phyloP scores from a whole-genome alignment of 805 yeast genomes.

The Ogataea paraovalis region DNA sequence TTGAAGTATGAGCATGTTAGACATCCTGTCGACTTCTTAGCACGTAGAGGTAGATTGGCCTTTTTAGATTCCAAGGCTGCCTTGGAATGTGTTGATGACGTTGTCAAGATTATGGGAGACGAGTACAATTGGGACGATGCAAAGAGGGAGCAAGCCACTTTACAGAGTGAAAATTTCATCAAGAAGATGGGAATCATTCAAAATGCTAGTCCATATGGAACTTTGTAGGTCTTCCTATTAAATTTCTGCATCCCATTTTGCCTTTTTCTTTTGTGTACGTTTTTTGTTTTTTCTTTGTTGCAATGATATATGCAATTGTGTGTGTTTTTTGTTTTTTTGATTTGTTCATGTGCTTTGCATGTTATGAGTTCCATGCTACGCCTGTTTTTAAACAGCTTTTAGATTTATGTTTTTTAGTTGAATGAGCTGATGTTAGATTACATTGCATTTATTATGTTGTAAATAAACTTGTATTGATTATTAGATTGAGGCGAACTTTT shows the following conservation, averaged over 20 bases:
- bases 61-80: slow-evolving; percentile 88
- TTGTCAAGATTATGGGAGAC: slow-evolving; percentile 77
- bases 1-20: slow-evolving; percentile 79
- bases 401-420: not conserved
- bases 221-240: too few relatives aligned
- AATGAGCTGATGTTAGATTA: too few relatives aligned
- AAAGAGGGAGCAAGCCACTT: slow-evolving; percentile 50
- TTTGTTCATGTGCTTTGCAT: not conserved
- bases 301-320: not conserved
- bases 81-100: slow-evolving; percentile 72
- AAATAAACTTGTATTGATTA: too few relatives aligned
- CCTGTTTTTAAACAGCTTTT: not conserved
- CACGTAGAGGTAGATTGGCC: slow-evolving; percentile 91
- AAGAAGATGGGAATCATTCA: slow-evolving; percentile 53
- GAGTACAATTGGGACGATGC: slow-evolving; percentile 71
- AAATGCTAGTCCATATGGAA: slow-evolving; percentile 24
- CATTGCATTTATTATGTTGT: too few relatives aligned
- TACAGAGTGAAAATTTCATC: slow-evolving; percentile 52
- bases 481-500: too few relatives aligned
- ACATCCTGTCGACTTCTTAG: slow-evolving; percentile 84
- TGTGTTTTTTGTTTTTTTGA: not conserved
- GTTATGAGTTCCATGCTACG: not conserved
- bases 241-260: not conserved
- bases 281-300: not conserved
- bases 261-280: not conserved